phyloP scores from a whole-genome alignment of 805 yeast species.

The Candida argentea region DNA sequence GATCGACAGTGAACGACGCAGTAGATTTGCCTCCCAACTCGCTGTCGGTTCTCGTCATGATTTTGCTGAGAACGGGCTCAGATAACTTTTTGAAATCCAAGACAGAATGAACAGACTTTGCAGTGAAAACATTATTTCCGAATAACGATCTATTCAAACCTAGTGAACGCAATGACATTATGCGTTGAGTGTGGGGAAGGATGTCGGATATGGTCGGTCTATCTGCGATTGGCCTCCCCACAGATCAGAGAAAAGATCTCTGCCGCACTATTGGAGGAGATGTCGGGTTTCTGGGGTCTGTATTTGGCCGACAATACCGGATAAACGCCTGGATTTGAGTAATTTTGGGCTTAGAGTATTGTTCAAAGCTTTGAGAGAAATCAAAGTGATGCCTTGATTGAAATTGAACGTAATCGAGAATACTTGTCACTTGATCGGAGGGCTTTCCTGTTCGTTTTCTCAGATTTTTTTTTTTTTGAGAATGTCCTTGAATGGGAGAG shows the following conservation, averaged over 20 bases:
- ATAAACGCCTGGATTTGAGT: too few relatives aligned
- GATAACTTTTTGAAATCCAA: conserved; percentile 47
- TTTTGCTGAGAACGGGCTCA: conserved; percentile 31
- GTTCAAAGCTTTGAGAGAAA: too few relatives aligned
- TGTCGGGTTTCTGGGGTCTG: not conserved
- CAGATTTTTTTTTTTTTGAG: too few relatives aligned
- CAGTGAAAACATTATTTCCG: conserved; percentile 18
- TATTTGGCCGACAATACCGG: not conserved
- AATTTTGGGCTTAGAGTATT: too few relatives aligned
- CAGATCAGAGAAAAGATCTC: not conserved
- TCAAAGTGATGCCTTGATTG: too few relatives aligned
- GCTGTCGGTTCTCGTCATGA: conserved; percentile 59
- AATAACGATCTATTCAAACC: conserved; percentile 29
- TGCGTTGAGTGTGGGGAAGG: too few relatives aligned
- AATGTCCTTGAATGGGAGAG: too few relatives aligned
- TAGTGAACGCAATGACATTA: conserved; percentile 35
- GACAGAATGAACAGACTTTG: conserved; percentile 29
- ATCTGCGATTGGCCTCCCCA: not conserved
- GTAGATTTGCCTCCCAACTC: conserved; percentile 75
- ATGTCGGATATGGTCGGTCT: not conserved
- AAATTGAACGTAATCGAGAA: too few relatives aligned
- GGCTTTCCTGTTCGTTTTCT: too few relatives aligned
- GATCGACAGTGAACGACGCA: conserved; percentile 37
- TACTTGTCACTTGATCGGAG: too few relatives aligned
- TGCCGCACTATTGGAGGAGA: not conserved